phyloP scores from a whole-genome alignment of 1,284 basidiomycete genomes.

The Cutaneotrichosporon sp. region DNA sequence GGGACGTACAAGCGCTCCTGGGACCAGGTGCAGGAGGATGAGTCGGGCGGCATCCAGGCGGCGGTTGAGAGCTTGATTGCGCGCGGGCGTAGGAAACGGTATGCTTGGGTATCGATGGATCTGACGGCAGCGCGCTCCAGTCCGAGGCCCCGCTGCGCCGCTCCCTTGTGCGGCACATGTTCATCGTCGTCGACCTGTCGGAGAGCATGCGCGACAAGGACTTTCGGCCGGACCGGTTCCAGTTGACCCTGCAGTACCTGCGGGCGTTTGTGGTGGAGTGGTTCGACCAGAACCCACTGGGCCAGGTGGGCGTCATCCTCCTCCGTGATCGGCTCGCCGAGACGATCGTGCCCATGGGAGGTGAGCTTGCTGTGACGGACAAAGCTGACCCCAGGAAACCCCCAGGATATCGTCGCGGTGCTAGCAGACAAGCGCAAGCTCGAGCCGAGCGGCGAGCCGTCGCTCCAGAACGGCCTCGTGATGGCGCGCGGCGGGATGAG shows the following conservation, averaged over 20 bases:
- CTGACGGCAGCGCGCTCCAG: slow-evolving; percentile 57
- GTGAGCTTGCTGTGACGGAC: slow-evolving; percentile 57
- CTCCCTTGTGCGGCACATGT: slow-evolving; percentile 93
- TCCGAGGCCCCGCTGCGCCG: slow-evolving; percentile 83
- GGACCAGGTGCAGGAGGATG: slow-evolving; percentile 97
- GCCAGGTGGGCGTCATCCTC: slow-evolving; percentile 92
- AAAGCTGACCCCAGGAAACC: slow-evolving; percentile 67
- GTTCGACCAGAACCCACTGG: slow-evolving; percentile 99
- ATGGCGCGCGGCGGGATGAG: slow-evolving; percentile 92
- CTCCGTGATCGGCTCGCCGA: slow-evolving; percentile 88
- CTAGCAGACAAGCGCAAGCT: slow-evolving; percentile 85
- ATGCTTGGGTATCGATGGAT: slow-evolving; percentile 27
- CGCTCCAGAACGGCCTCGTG: slow-evolving; percentile 92
- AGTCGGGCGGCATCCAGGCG: slow-evolving; percentile 82
- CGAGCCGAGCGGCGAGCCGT: slow-evolving; percentile 89
- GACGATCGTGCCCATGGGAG: slow-evolving; percentile 82
- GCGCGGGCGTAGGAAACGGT: slow-evolving; percentile 79
- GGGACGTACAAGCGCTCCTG: slow-evolving; percentile 91
- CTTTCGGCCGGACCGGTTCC: slow-evolving; percentile 73
- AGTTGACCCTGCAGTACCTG: slow-evolving; percentile 83
- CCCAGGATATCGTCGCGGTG: slow-evolving; percentile 84
- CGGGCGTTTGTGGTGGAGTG: slow-evolving; percentile 91
- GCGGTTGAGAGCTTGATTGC: slow-evolving; percentile 89
- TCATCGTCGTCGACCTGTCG: slow-evolving; percentile 87
- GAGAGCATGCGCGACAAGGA: slow-evolving; percentile 92